Evolutionary conservation across 148 eudicot genomes (phyloP), one percentile per base, ranked within the genome.

Genomic region (Cornus controversa): DNA sequence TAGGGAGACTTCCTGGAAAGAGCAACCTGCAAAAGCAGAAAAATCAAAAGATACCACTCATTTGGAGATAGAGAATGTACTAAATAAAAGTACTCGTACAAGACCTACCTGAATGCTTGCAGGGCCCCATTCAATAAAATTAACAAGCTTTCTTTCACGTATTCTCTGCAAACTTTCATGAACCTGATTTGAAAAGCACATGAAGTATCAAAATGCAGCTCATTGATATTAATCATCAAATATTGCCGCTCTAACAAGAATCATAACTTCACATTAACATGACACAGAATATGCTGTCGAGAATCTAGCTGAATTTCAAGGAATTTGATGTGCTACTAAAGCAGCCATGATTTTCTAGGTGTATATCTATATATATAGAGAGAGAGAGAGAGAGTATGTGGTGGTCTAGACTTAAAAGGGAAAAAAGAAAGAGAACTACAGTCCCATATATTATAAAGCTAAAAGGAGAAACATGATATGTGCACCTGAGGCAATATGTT

Each of bases 61-160:
- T 65, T 58, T 23, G 2, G 4, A 10, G 63, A 68, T 23, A 26
- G 54, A 76, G 0, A 23, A 45, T 16, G 23, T 71, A 27, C 14
- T 26, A 11, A 50, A 74, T 22, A 25, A 58, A 67, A 2, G 22
- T 98, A 50, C 27, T 28, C 26, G 40, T 54, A 29, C 18, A 31
- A 75, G 70, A 62, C 71, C 77, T 69, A 87, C 99, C 97, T 96
- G 99, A 81, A 96, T 96, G 89, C 98, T 95, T 69, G 98, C 98
- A 79, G 98, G 98, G 23, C 98, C 98, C 98, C 98, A 95, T 68
- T 95, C 98, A 78, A 95, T 95, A 85, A 95, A 95, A 81, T 95
- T 93, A 73, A 95, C 98, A 66, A 95, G 96, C 86, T 93, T 95
- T 75, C 99, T 90, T 83, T 95, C 99, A 63, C 97, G 94, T 70